Percentiles rank a stretch among this genome's conserved stretches.
Conservation (phyloP, 2,329 filamentous ascomycete species). For the Fusarium succisae region DNA sequence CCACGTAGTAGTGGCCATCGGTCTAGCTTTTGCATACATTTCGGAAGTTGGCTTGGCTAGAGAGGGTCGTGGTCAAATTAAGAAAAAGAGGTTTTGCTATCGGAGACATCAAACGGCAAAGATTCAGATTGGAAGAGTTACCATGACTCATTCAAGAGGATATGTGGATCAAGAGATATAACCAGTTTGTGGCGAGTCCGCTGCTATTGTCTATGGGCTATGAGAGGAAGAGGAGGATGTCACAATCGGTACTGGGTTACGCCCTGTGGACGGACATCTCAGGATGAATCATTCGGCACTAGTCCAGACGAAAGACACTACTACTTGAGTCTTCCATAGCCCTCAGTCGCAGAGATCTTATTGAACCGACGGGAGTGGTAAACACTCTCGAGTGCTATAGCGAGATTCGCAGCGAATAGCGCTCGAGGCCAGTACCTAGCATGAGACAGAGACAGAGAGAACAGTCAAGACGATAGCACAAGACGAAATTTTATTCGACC, state of each 20-base stretch:
- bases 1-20: conserved; percentile 35
- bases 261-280: conserved; percentile 45
- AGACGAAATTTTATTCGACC: conserved; percentile 58
- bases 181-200: conserved; percentile 35
- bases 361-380: conserved; percentile 50
- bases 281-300: conserved; percentile 44
- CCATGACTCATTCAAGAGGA: conserved; percentile 35
- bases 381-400: conserved; percentile 60
- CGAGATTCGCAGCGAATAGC: conserved; percentile 67
- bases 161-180: conserved; percentile 39
- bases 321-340: conserved; percentile 55
- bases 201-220: conserved; percentile 27
- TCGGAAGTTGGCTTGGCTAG: conserved; percentile 43
- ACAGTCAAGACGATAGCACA: conserved; percentile 77
- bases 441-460: conserved; percentile 53
- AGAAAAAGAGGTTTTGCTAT: conserved; percentile 38
- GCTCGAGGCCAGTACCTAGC: conserved; percentile 73
- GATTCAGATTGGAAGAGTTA: conserved; percentile 37
- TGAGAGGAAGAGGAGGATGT: conserved; percentile 42
- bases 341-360: conserved; percentile 57
- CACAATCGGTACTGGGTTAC: conserved; percentile 38
- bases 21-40: conserved; percentile 32
- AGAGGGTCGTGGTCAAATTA: conserved; percentile 42
- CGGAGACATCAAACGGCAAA: conserved; percentile 38
- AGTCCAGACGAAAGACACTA: conserved; percentile 46